These are phyloP conservation scores for Komagataella ulmi DNA, from an alignment of 805 yeast species.

Conservation along the genomic window DNA sequence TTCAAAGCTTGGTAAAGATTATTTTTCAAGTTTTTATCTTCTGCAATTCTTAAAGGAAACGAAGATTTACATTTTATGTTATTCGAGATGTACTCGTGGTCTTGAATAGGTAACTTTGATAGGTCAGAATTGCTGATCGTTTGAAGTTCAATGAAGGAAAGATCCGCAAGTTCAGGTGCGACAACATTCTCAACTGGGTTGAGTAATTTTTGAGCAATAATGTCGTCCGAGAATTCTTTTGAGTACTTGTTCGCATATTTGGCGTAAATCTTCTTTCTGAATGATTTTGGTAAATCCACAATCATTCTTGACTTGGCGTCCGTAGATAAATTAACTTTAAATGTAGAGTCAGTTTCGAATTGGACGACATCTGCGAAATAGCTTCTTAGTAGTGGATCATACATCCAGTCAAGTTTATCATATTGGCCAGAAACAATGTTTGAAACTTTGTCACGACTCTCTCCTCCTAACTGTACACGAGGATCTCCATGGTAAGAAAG, in stretches of 20 bases:
- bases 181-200: background rate
- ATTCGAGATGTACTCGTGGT: constrained; percentile 20
- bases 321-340: constrained; percentile 17
- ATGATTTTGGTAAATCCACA: constrained; percentile 37
- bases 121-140: constrained; percentile 7
- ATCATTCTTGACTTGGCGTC: constrained; percentile 24
- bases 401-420: constrained; percentile 53
- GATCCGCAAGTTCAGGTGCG: constrained; percentile 4
- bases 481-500: constrained; percentile 87
- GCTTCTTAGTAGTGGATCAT: constrained; percentile 45
- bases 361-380: constrained; percentile 19
- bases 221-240: constrained; percentile 15
- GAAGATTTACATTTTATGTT: constrained; percentile 10
- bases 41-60: constrained; percentile 28
- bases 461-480: constrained; percentile 76
- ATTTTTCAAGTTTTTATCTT: constrained; percentile 21
- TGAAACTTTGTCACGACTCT: constrained; percentile 76
- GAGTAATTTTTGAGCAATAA: constrained; percentile 14
- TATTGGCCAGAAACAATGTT: constrained; percentile 79
- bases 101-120: constrained; percentile 13
- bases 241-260: constrained; percentile 10
- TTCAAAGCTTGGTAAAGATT: constrained; percentile 27
- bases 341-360: constrained; percentile 3
- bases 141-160: constrained; percentile 15
- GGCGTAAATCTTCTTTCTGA: constrained; percentile 25